Base-by-base conservation (phyloP, 78 protist species). In the Chrysochromulina parva region DNA sequence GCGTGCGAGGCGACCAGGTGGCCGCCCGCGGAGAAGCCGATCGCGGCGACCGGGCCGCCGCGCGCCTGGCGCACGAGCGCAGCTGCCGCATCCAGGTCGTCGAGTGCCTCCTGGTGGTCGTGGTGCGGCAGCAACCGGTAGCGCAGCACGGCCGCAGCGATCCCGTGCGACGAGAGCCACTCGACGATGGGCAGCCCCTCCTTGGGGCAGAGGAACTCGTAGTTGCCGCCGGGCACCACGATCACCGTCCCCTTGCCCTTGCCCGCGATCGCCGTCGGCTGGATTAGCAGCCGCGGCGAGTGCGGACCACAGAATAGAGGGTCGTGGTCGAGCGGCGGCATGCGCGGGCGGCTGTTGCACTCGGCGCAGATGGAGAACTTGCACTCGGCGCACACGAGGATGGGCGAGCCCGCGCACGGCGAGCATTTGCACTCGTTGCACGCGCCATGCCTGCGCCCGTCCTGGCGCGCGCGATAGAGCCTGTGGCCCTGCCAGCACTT, bases 11-110 rank as follows among this genome's bases (percentile, higher is more conserved):
- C 71, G 19, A 65, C n/a, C 47, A 65, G 71, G 71, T 65, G 71
- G 71, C 71, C 71, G 71, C 71, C 71, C 47, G 71, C 71, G n/a
- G 71, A 65, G 71, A 65, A 65, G 71, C 71, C 71, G 10, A 65
- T 65, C 47, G 71, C 71, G 47, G 19, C 71, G 19, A 65, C 71
- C 10, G 71, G 71, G 3, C 71, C 71, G n/a, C n/a, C n/a, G 26
- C 71, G 71, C 26, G 19, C n/a, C 26, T 14, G 19, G 71, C 71
- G 71, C 26, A 65, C 26, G 47, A 65, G 47, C 71, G 47, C 7
- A 3, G 19, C 71, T 3, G 71, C 71, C 47, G 19, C 71, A 10
- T 65, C 71, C 7, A 65, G n/a, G n/a, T 65, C 71, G n/a, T 65
- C 71, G 19, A 65, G 71, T 22, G 71, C 71, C 47, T 65, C 71